A percentile compares a stretch with the other conserved stretches of the same genome.
Conservation (phyloP, 1,139 yeast genomes). For the Kodamaea sp. region DNA sequence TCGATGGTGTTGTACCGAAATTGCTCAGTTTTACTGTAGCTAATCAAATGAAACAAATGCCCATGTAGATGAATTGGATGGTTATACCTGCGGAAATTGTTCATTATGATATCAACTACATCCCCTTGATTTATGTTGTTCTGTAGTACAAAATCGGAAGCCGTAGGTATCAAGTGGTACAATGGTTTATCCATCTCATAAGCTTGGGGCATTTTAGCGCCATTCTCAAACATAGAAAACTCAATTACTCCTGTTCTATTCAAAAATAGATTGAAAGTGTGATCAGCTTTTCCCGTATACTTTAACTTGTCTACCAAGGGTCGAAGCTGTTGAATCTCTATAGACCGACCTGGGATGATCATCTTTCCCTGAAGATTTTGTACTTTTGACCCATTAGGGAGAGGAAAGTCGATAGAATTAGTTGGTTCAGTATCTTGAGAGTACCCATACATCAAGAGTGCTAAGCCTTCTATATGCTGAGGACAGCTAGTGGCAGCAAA, state of each 20-base stretch:
- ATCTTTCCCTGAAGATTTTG: conserved; percentile 10
- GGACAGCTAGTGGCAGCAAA: conserved; percentile 32
- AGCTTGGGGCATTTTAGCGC: conserved; percentile 19
- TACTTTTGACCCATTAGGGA: conserved; percentile 4
- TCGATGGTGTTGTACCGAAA: conserved; percentile 24
- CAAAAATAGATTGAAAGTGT: conserved; percentile 24
- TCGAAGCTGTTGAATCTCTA: conserved; percentile 5
- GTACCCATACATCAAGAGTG: conserved; percentile 24
- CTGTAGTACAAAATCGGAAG: conserved; percentile 15
- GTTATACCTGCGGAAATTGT: conserved; percentile 25
- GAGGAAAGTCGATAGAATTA: neutral
- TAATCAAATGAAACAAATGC: conserved; percentile 30
- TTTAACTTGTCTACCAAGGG: conserved; percentile 19
- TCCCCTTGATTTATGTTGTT: conserved; percentile 24
- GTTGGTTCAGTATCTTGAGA: neutral
- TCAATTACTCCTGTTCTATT: conserved; percentile 26
- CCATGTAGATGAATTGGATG: conserved; percentile 43
- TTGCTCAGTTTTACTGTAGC: conserved; percentile 21
- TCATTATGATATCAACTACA: conserved; percentile 29
- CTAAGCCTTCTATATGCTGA: conserved; percentile 32
- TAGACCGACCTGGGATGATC: conserved; percentile 5
- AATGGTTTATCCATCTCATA: conserved; percentile 20
- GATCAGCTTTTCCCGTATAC: conserved; percentile 18
- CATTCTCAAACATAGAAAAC: conserved; percentile 29
- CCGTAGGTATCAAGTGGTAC: conserved; percentile 1